A percentile compares a stretch with the other conserved stretches of the same genome.
phyloP scores from a whole-genome alignment of 768 basidiomycete genomes.

The Saitozyma podzolica region DNA sequence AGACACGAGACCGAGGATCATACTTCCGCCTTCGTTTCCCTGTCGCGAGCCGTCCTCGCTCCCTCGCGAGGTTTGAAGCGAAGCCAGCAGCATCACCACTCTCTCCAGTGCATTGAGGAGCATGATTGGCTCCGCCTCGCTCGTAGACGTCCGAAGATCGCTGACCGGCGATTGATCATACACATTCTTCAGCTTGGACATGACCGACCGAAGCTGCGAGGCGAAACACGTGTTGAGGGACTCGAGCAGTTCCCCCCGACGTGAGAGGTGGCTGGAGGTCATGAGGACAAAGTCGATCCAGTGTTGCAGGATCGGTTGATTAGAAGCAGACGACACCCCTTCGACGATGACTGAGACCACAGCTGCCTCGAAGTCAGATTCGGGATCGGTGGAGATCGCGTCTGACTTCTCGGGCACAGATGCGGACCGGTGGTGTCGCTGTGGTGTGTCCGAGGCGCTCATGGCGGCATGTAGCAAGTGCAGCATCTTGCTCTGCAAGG shows the following conservation, averaged over 20 bases:
- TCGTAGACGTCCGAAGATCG: conserved; percentile 10
- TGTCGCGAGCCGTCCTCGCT: conserved; percentile 24
- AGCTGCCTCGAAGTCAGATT: too few relatives aligned
- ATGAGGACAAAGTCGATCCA: conserved; percentile 96
- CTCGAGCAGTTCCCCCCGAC: conserved; percentile 65
- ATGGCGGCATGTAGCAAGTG: conserved; percentile 86
- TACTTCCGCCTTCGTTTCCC: conserved; percentile 55
- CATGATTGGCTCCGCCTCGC: conserved; percentile 62
- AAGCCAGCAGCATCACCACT: conserved; percentile 59
- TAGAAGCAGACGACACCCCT: conserved; percentile 56
- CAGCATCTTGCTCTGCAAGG: conserved; percentile 89
- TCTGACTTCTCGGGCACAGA: conserved; percentile 62
- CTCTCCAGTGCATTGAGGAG: conserved; percentile 81
- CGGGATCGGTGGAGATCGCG: too few relatives aligned
- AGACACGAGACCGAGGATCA: conserved; percentile 85
- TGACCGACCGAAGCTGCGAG: conserved; percentile 60
- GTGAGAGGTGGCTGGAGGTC: conserved; percentile 80
- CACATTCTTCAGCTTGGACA: conserved; percentile 43
- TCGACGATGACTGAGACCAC: too few relatives aligned
- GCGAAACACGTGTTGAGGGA: conserved; percentile 80
- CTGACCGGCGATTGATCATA: background rate
- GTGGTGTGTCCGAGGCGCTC: conserved; percentile 35
- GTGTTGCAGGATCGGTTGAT: conserved; percentile 81
- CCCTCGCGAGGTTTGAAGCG: conserved; percentile 56
- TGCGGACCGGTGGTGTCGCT: conserved; percentile 22